phyloP scores from a whole-genome alignment of 345 rosid species.

The Corchorus olitorius region DNA sequence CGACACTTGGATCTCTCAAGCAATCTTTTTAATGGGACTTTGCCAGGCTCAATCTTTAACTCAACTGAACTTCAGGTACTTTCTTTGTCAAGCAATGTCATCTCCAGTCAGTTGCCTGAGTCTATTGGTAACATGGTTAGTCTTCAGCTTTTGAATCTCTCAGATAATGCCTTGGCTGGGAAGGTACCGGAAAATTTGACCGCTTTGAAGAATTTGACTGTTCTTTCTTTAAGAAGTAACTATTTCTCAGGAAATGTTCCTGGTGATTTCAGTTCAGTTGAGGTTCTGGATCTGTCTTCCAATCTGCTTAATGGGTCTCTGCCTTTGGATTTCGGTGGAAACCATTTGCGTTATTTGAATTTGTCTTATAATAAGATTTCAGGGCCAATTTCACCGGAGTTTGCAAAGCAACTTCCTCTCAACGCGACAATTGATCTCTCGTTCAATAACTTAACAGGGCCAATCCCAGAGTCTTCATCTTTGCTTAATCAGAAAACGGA shows the following conservation, averaged over 20 bases:
- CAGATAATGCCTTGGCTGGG: conserved; percentile 76
- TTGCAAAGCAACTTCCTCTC: conserved; percentile 54
- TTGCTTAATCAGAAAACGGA: conserved; percentile 58
- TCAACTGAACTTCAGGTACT: conserved; percentile 53
- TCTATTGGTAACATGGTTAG: conserved; percentile 39
- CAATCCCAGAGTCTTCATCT: conserved; percentile 62
- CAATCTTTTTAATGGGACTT: conserved; percentile 66
- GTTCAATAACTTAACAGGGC: conserved; percentile 82
- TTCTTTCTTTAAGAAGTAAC: conserved; percentile 63
- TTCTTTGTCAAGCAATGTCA: conserved; percentile 55
- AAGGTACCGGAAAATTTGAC: conserved; percentile 52
- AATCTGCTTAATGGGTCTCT: conserved; percentile 73
- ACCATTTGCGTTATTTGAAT: conserved; percentile 56
- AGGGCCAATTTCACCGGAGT: conserved; percentile 57
- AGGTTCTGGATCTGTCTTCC: conserved; percentile 76
- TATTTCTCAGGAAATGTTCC: conserved; percentile 64
- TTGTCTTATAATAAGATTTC: conserved; percentile 74
- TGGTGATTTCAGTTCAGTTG: conserved; percentile 51
- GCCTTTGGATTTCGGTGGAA: conserved; percentile 62
- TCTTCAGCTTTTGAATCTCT: conserved; percentile 66
- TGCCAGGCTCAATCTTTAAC: conserved; percentile 57
- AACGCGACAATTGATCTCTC: conserved; percentile 74
- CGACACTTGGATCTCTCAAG: conserved; percentile 64
- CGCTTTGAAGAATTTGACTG: conserved; percentile 54
- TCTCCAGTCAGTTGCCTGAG: conserved; percentile 68